phyloP scores from a whole-genome alignment of 345 rosid genomes.

The Triadica sebifera region DNA sequence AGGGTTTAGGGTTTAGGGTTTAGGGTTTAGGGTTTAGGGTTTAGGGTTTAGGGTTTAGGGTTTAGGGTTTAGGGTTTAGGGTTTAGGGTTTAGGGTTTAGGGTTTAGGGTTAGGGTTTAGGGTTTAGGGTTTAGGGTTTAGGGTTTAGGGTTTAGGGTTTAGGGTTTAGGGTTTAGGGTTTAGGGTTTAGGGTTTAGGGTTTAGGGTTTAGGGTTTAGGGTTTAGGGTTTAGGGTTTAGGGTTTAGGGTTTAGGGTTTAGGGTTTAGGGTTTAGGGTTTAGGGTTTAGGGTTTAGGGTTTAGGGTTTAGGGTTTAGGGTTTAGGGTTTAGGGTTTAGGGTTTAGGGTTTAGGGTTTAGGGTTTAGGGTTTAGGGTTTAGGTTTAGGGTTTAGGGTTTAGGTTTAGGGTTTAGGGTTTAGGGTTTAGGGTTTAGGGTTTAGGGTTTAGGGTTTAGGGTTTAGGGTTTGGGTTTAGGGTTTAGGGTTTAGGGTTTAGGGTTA shows the following conservation, averaged over 20 bases:
- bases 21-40: slow-evolving; percentile 20
- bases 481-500: slow-evolving; percentile 16
- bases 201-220: slow-evolving; percentile 23
- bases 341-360: slow-evolving; percentile 11
- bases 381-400: slow-evolving; percentile 15
- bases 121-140: slow-evolving; percentile 5
- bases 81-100: slow-evolving; percentile 1
- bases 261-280: slow-evolving; percentile 28
- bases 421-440: slow-evolving; percentile 22
- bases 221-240: slow-evolving; percentile 24
- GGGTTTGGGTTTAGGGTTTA: slow-evolving; percentile 3
- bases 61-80: slow-evolving; percentile 1
- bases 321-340: slow-evolving; percentile 20
- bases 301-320: slow-evolving; percentile 24
- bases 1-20: slow-evolving; percentile 13
- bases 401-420: slow-evolving; percentile 19
- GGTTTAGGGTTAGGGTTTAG: slow-evolving; percentile 1
- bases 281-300: slow-evolving; percentile 24
- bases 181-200: slow-evolving; percentile 10
- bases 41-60: slow-evolving; percentile 8
- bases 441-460: slow-evolving; percentile 20
- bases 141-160: slow-evolving; percentile 18
- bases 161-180: slow-evolving; percentile 13
- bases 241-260: slow-evolving; percentile 22
- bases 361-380: too few species aligned